Evolutionary conservation across 2,329 filamentous ascomycete genomes (phyloP).

Genomic region (Rutstroemia sp.): DNA sequence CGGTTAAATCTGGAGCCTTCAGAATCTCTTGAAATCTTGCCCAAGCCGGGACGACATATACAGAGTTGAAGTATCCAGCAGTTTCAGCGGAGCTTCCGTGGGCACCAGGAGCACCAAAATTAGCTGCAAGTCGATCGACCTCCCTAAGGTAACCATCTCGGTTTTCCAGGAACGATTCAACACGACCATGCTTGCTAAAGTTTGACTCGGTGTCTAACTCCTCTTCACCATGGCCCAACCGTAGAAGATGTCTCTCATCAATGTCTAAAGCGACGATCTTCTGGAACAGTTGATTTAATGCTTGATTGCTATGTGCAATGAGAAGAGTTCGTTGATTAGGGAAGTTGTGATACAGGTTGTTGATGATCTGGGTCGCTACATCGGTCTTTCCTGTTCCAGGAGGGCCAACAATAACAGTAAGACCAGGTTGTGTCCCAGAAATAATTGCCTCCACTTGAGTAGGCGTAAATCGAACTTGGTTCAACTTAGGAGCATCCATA

Average conservation of each 20-base stretch:
- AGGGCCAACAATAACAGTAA: slow-evolving; percentile 90
- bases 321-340: slow-evolving; percentile 85
- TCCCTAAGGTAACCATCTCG: slow-evolving; percentile 70
- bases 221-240: slow-evolving; percentile 91
- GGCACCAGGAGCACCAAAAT: slow-evolving; percentile 82
- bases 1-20: slow-evolving; percentile 46
- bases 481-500: slow-evolving; percentile 72
- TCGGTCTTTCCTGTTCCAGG: slow-evolving; percentile 99
- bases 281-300: slow-evolving; percentile 92
- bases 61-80: slow-evolving; percentile 90
- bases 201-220: slow-evolving; percentile 79
- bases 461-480: slow-evolving; percentile 81
- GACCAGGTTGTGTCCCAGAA: slow-evolving; percentile 86
- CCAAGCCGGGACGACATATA: slow-evolving; percentile 87
- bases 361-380: slow-evolving; percentile 96
- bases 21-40: slow-evolving; percentile 67
- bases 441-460: slow-evolving; percentile 88
- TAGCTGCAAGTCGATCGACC: slow-evolving; percentile 77
- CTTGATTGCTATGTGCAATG: slow-evolving; percentile 95
- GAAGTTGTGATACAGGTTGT: slow-evolving; percentile 98
- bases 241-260: slow-evolving; percentile 85
- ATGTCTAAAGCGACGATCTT: slow-evolving; percentile 97
- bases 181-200: slow-evolving; percentile 90
- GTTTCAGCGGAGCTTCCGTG: slow-evolving; percentile 96
- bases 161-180: slow-evolving; percentile 92